phyloP scores from a whole-genome alignment of 2,329 filamentous ascomycete genomes.

The Annulohypoxylon truncatum region DNA sequence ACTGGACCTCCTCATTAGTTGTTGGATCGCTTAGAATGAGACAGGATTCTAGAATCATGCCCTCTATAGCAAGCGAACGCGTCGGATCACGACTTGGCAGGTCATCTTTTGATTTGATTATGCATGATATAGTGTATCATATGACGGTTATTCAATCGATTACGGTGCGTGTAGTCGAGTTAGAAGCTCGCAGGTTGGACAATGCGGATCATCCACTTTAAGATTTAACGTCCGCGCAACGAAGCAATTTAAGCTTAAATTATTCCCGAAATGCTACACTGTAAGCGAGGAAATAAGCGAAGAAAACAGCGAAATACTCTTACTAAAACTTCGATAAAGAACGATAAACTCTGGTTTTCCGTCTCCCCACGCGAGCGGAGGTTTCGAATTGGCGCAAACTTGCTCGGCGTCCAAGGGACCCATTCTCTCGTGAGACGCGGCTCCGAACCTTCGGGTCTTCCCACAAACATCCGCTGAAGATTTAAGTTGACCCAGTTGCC shows the following conservation, averaged over 20 bases:
- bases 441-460: not conserved
- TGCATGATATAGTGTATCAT: not conserved
- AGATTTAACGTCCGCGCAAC: not conserved
- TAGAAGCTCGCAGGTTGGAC: not conserved
- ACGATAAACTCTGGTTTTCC: not conserved
- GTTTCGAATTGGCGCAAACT: conserved; percentile 30
- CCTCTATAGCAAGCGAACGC: not conserved
- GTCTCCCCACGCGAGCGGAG: not conserved
- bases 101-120: not conserved
- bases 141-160: too few species aligned
- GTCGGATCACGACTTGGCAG: not conserved
- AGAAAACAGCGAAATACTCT: not conserved
- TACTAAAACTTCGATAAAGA: not conserved
- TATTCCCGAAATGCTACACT: not conserved
- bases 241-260: conserved; percentile 26
- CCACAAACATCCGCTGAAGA: not conserved
- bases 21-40: not conserved
- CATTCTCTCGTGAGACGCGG: conserved; percentile 6
- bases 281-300: conserved; percentile 3
- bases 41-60: not conserved
- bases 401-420: conserved; percentile 8
- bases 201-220: not conserved
- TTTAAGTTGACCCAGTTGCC: not conserved
- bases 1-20: not conserved
- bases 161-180: not conserved